These are phyloP conservation scores for Plantago coronopus DNA, from an alignment of 305 asterid genomes.

Conservation along the genomic window DNA sequence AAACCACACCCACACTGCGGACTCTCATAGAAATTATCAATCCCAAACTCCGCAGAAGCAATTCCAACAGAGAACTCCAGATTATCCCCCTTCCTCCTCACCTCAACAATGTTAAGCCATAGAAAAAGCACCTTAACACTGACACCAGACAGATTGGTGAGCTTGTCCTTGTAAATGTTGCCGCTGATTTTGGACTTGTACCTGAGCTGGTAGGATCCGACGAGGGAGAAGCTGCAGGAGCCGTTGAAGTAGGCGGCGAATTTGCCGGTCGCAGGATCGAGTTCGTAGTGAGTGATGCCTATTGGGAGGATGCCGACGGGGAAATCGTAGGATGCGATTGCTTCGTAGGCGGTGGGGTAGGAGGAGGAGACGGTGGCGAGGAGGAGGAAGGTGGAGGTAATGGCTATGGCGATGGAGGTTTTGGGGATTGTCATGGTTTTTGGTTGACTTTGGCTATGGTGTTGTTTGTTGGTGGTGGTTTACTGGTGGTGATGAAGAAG, in stretches of 20 bases:
- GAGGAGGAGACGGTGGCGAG: conserved; percentile 25
- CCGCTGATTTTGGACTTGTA: conserved; percentile 59
- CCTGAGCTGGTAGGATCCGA: conserved; percentile 51
- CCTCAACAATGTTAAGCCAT: conserved; percentile 52
- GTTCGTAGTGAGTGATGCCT: conserved; percentile 59
- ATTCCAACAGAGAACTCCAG: conserved; percentile 48
- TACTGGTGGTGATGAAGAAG: no score
- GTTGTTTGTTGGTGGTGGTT: no score
- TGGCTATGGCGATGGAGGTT: conserved; percentile 14
- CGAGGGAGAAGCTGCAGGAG: conserved; percentile 62
- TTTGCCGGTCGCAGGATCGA: conserved; percentile 50
- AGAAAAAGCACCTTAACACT: conserved; percentile 50
- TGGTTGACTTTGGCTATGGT: neutral
- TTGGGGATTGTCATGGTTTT: neutral
- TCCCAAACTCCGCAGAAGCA: conserved; percentile 41
- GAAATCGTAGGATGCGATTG: conserved; percentile 49
- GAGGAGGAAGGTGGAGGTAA: conserved; percentile 22
- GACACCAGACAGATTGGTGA: conserved; percentile 51
- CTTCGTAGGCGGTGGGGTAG: conserved; percentile 46
- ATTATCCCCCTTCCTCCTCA: conserved; percentile 26
- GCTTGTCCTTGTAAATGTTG: conserved; percentile 36
- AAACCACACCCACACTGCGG: conserved; percentile 60
- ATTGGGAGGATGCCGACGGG: conserved; percentile 75
- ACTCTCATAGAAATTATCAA: conserved; percentile 33
- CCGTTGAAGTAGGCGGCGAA: conserved; percentile 49